Base-by-base conservation (phyloP, 352 stramenopile species). In the Phytophthora pseudosyringae region DNA sequence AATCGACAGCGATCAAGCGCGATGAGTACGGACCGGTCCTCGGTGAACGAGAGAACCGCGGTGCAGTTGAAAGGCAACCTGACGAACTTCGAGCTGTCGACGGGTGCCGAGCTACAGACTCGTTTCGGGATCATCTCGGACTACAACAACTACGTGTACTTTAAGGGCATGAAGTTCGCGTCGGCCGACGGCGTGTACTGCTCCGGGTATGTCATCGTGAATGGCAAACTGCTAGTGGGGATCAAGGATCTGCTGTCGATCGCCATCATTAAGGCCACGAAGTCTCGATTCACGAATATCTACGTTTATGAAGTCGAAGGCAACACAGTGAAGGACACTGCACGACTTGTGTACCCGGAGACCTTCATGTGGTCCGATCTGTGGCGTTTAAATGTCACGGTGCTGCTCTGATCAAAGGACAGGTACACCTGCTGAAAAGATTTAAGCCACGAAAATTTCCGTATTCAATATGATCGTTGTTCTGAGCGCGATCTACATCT, bases 91-190 rank as follows among this genome's bases (percentile, higher is more conserved):
- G 69, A 77, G 44, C 49, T 77, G 18, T 72, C 69, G 3, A 77
- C 69, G 3, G 69, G 69, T 10, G 69, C 69, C 0, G 59, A 71
- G 26, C 48, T 77, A 2, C 64, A 68, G 28, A 66, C 59, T 13
- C 60, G 68, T 3, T 64, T 79, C 15, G 76, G 76, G 1, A 36
- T 85, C 26, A 64, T 85, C 18, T 85, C 57, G 0, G 60, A 74
- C 11, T 84, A 76, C 46, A 69, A 63, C 35, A 78, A 81, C 40
- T 78, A 71, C 49, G 57, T 73, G 21, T 74, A 68, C 35, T 76
- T 76, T 51, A 77, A 80, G 36, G 75, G 75, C 1, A 63, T 81
- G 46, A 79, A 81, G 57, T 81, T 75, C 41, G 71, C 71, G 26
- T 75, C 64, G 7, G 65, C 66, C 0, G 73, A 79, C 18, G 75